Percentiles rank a stretch among this genome's conserved stretches.
phyloP scores from a whole-genome alignment of 2,329 filamentous ascomycete genomes.

The Alternaria postmessia region DNA sequence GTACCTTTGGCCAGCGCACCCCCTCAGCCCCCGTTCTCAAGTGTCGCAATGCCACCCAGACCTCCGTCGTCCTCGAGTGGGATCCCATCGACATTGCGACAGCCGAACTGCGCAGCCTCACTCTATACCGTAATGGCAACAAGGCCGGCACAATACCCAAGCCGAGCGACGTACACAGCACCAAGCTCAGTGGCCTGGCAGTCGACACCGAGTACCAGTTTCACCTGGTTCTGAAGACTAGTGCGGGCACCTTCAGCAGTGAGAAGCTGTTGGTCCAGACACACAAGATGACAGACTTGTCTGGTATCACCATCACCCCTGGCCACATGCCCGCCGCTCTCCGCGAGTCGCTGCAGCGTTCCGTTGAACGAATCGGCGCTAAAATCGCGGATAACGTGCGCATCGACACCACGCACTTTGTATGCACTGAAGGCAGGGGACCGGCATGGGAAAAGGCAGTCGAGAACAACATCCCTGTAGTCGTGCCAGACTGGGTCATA shows the following conservation, averaged over 20 bases:
- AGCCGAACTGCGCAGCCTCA: slow-evolving; percentile 86
- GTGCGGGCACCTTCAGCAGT: slow-evolving; percentile 84
- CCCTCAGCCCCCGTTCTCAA: slow-evolving; percentile 81
- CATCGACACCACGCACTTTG: slow-evolving; percentile 98
- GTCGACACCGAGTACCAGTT: slow-evolving; percentile 97
- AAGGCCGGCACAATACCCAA: slow-evolving; percentile 96
- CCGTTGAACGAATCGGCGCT: slow-evolving; percentile 88
- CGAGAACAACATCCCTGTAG: slow-evolving; percentile 97
- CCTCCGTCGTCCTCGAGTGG: slow-evolving; percentile 98
- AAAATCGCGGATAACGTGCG: slow-evolving; percentile 89
- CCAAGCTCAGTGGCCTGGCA: slow-evolving; percentile 95
- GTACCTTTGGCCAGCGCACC: slow-evolving; percentile 81
- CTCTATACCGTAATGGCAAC: slow-evolving; percentile 92
- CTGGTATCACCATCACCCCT: slow-evolving; percentile 91
- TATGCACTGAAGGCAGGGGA: slow-evolving; percentile 91
- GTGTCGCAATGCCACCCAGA: slow-evolving; percentile 97
- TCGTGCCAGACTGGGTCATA: slow-evolving; percentile 95
- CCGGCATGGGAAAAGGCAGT: slow-evolving; percentile 94
- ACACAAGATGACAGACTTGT: slow-evolving; percentile 98
- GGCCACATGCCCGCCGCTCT: slow-evolving; percentile 80
- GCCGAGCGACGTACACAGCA: slow-evolving; percentile 86
- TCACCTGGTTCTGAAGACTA: slow-evolving; percentile 89
- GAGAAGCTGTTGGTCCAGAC: slow-evolving; percentile 87
- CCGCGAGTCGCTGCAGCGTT: slow-evolving; percentile 75
- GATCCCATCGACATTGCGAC: slow-evolving; percentile 93